A percentile compares a stretch with the other conserved stretches of the same genome.
Conservation (phyloP, 2,329 filamentous ascomycete species). For the Emydomyces testavorans region DNA sequence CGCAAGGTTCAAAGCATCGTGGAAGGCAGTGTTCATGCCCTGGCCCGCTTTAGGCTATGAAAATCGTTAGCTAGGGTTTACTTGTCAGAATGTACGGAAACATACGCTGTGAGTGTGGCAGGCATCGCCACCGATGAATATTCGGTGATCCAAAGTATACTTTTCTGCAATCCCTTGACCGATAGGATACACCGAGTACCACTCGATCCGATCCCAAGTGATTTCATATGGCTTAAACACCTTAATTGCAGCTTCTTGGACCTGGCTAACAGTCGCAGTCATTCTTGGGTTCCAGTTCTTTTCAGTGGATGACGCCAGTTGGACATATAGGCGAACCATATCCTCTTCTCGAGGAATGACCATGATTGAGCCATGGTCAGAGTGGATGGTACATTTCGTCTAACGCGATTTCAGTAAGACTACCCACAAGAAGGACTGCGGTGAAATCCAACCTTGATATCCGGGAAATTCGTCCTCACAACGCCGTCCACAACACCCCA, state of each 20-base stretch:
- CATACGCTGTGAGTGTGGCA: slow-evolving; percentile 50
- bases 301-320: slow-evolving; percentile 52
- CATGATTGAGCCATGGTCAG: slow-evolving; percentile 65
- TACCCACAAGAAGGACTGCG: slow-evolving; percentile 24
- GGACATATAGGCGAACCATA: slow-evolving; percentile 42
- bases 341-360: slow-evolving; percentile 60
- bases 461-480: slow-evolving; percentile 61
- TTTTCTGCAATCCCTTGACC: slow-evolving; percentile 54
- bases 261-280: slow-evolving; percentile 47
- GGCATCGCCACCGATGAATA: slow-evolving; percentile 55
- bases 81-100: neutral
- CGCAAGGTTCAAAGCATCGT: slow-evolving; percentile 68
- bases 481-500: slow-evolving; percentile 73
- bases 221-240: slow-evolving; percentile 51
- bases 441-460: slow-evolving; percentile 67
- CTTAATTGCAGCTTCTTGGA: slow-evolving; percentile 46
- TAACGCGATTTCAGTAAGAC: neutral
- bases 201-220: slow-evolving; percentile 53
- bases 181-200: slow-evolving; percentile 56
- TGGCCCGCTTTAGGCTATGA: slow-evolving; percentile 50
- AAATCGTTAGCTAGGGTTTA: neutral
- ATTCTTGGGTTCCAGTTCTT: slow-evolving; percentile 51
- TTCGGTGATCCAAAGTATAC: slow-evolving; percentile 52
- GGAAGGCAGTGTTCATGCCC: slow-evolving; percentile 52
- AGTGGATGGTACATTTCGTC: slow-evolving; percentile 57